Evolutionary conservation across 2,329 filamentous ascomycete species (phyloP).

Genomic region (Parastagonospora avenae): DNA sequence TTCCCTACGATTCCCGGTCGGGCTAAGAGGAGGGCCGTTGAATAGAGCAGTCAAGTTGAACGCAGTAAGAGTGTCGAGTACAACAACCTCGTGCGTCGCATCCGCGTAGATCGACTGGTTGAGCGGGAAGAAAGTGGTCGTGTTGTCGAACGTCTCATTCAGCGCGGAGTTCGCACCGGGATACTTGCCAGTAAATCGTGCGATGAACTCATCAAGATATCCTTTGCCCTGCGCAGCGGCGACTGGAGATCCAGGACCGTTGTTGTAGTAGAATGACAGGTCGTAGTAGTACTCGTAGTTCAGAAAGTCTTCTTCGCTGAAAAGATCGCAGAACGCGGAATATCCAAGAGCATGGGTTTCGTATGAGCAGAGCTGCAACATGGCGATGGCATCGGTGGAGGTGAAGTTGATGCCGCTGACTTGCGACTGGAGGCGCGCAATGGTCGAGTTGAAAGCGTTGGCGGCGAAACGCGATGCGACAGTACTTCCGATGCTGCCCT

Average conservation of each 20-base stretch:
- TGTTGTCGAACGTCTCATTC: conserved; percentile 46
- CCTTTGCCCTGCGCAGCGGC: conserved; percentile 41
- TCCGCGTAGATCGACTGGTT: conserved; percentile 51
- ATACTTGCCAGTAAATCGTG: conserved; percentile 32
- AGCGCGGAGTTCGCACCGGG: conserved; percentile 25
- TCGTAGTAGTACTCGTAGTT: conserved; percentile 54
- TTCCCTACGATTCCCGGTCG: conserved; percentile 18
- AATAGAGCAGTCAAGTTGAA: conserved; percentile 41
- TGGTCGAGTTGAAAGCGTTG: conserved; percentile 35
- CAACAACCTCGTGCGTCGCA: conserved; percentile 52
- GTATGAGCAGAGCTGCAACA: conserved; percentile 48
- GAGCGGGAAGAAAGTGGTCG: conserved; percentile 50
- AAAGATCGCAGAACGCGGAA: conserved; percentile 51
- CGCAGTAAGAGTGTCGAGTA: conserved; percentile 34
- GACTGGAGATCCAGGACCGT: conserved; percentile 36
- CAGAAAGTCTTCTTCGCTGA: conserved; percentile 50
- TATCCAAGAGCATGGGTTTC: conserved; percentile 49
- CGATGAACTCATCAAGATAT: conserved; percentile 37
- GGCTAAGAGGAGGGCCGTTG: conserved; percentile 28
- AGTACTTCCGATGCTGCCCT: conserved; percentile 33
- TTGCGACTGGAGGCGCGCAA: conserved; percentile 35
- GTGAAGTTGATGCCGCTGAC: conserved; percentile 36
- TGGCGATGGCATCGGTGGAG: conserved; percentile 44
- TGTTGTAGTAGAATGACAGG: conserved; percentile 46
- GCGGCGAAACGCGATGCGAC: conserved; percentile 28